Percentiles rank a stretch among this genome's conserved stretches.
Evolutionary conservation across 2,329 filamentous ascomycete genomes (phyloP).

Genomic region (Fusarium zealandicum): DNA sequence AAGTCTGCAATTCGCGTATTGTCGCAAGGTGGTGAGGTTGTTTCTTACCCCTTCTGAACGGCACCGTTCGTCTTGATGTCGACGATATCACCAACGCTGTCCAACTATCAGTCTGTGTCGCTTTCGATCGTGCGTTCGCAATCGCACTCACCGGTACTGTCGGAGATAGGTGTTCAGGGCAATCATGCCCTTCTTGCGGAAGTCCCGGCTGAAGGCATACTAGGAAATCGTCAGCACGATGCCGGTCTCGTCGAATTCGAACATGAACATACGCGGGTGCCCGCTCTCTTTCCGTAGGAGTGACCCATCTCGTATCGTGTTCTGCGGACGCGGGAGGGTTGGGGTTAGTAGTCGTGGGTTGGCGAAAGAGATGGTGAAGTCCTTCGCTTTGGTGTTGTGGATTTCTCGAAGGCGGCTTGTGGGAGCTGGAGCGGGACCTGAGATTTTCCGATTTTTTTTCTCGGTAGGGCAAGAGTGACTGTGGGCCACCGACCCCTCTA

Average conservation of each 20-base stretch:
- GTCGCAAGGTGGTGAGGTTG: conserved; percentile 26
- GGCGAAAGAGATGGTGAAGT: conserved; percentile 46
- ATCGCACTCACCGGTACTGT: conserved; percentile 75
- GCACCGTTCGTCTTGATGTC: conserved; percentile 99
- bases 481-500: conserved; percentile 11
- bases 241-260: conserved; percentile 38
- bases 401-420: conserved; percentile 50
- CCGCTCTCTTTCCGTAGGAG: conserved; percentile 84
- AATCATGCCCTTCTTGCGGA: conserved; percentile 96
- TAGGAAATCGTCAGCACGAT: conserved; percentile 48
- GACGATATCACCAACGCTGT: conserved; percentile 95
- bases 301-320: conserved; percentile 79
- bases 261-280: conserved; percentile 75
- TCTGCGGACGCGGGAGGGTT: conserved; percentile 48
- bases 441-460: conserved; percentile 50
- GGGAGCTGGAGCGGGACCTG: conserved; percentile 45
- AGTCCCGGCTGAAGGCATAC: conserved; percentile 93
- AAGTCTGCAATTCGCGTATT: conserved; percentile 27
- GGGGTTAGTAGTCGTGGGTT: conserved; percentile 55
- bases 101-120: conserved; percentile 52
- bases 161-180: conserved; percentile 91
- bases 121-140: neutral
- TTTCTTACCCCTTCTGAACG: conserved; percentile 90
- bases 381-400: conserved; percentile 46
- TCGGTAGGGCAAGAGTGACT: conserved; percentile 47